Conservation (phyloP, 1,284 basidiomycete species). For the Cutaneotrichosporon sp. region DNA sequence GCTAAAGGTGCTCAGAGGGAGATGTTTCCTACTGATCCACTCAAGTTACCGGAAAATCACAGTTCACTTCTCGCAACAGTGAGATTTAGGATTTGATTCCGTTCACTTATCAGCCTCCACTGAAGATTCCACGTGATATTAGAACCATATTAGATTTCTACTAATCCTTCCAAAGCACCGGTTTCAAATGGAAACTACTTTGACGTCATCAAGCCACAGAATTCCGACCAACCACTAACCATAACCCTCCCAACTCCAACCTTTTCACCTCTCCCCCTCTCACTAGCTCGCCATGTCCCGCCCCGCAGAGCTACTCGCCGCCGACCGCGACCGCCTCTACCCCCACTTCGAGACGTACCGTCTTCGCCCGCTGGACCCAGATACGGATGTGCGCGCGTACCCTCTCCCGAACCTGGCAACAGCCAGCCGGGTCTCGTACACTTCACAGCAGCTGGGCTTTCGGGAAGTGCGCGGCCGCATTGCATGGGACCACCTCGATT, state of each 20-base stretch:
- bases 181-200: too few relatives aligned
- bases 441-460: conserved; percentile 39
- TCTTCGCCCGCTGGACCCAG: conserved; percentile 40
- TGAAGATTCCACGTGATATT: too few relatives aligned
- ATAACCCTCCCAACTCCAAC: too few relatives aligned
- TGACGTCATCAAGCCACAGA: too few relatives aligned
- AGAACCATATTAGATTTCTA: too few relatives aligned
- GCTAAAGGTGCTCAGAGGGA: not conserved
- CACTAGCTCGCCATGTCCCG: conserved; percentile 11
- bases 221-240: too few relatives aligned
- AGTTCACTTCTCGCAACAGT: not conserved
- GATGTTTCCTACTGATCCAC: not conserved
- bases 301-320: conserved; percentile 32
- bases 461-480: conserved; percentile 77
- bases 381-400: conserved; percentile 29
- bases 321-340: conserved; percentile 33
- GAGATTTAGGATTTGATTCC: not conserved
- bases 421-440: conserved; percentile 39
- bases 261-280: too few relatives aligned
- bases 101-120: not conserved
- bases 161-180: too few relatives aligned
- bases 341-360: conserved; percentile 51
- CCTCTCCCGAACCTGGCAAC: conserved; percentile 41
- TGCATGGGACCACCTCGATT: conserved; percentile 74
- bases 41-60: not conserved